Conservation (phyloP, 306 rosid genomes). For the Prunus padus region DNA sequence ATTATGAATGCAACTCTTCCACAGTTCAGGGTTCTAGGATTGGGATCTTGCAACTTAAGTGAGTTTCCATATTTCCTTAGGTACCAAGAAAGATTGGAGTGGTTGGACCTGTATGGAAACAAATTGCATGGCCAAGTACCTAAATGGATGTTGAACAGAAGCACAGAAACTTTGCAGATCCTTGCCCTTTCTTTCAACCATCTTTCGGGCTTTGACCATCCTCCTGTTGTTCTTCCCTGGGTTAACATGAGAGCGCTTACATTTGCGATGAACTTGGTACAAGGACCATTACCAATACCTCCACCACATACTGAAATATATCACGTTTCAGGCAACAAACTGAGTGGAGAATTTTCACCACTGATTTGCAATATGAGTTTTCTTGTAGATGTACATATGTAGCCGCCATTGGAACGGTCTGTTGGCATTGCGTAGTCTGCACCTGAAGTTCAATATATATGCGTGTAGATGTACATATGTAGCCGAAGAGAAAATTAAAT, state of each 20-base stretch:
- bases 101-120: neutral
- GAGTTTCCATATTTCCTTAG: neutral
- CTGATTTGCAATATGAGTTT: neutral
- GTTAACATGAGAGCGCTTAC: neutral
- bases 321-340: neutral
- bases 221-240: neutral
- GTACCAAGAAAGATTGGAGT: neutral
- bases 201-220: neutral
- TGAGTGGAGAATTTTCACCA: neutral
- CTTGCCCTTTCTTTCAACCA: neutral
- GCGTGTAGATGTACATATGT: no score
- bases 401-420: neutral
- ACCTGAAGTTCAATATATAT: neutral
- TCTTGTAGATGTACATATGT: neutral
- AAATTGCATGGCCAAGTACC: neutral
- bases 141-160: neutral
- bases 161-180: neutral
- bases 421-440: neutral
- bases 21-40: accelerated
- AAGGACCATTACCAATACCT: neutral
- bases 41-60: neutral
- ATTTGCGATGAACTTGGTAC: neutral
- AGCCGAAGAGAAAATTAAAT: no score
- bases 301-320: neutral
- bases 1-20: neutral